phyloP scores from a whole-genome alignment of 495 filamentous ascomycete species.

The Daldinia loculata region DNA sequence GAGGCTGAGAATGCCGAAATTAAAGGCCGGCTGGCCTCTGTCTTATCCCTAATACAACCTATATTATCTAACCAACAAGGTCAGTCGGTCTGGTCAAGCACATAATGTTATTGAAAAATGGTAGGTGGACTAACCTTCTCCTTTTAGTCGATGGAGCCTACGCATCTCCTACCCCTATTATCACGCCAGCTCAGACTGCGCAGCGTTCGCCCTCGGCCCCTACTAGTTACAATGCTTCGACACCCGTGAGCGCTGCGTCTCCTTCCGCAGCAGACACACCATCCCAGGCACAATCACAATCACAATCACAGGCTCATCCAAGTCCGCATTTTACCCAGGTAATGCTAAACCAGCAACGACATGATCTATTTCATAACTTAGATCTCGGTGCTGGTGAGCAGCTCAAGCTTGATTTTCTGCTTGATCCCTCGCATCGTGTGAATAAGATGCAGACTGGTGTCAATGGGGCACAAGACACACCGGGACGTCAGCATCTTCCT shows the following conservation, averaged over 20 bases:
- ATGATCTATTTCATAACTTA: conserved; percentile 63
- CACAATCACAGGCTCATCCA: conserved; percentile 34
- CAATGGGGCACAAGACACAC: conserved; percentile 51
- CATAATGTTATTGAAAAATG: conserved; percentile 28
- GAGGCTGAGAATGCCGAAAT: conserved; percentile 77
- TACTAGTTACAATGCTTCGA: conserved; percentile 44
- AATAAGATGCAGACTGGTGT: conserved; percentile 48
- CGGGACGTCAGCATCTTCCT: conserved; percentile 48
- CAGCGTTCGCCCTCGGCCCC: conserved; percentile 37
- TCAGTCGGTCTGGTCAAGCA: conserved; percentile 36
- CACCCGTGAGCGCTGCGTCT: conserved; percentile 50
- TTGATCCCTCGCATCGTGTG: conserved; percentile 58
- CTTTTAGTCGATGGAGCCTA: conserved; percentile 33
- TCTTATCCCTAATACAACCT: conserved; percentile 73
- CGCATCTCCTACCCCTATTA: conserved; percentile 34
- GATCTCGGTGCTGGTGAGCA: conserved; percentile 65
- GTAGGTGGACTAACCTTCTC: conserved; percentile 1
- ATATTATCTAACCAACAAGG: conserved; percentile 47
- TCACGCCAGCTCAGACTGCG: conserved; percentile 24
- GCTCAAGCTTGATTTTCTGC: conserved; percentile 73
- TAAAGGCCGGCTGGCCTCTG: conserved; percentile 65
- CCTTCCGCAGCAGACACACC: conserved; percentile 45
- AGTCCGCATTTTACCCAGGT: conserved; percentile 36
- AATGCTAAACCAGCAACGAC: conserved; percentile 60
- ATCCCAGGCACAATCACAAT: conserved; percentile 45